phyloP scores from a whole-genome alignment of 108 stramenopile species.

The Discostella pseudostelligera region DNA sequence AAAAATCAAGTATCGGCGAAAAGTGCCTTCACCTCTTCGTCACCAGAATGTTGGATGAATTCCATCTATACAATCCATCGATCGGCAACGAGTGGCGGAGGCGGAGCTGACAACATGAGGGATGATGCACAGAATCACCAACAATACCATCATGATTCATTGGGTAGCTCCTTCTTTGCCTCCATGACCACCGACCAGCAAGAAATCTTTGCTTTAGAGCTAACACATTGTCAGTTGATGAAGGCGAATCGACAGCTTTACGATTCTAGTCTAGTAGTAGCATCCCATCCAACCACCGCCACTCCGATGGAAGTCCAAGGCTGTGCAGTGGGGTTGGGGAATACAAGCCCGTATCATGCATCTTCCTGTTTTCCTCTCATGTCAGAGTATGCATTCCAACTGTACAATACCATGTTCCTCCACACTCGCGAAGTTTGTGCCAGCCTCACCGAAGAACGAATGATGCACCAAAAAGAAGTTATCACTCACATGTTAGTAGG shows the following conservation, averaged over 20 bases:
- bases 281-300: not conserved
- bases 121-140: not conserved
- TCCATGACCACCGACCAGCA: slow-evolving; percentile 40
- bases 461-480: slow-evolving; percentile 37
- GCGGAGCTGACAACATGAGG: not conserved
- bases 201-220: slow-evolving; percentile 35
- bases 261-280: not conserved
- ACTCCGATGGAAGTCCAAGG: slow-evolving; percentile 4
- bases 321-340: not conserved
- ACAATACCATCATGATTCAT: slow-evolving; percentile 2
- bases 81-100: slow-evolving; percentile 1
- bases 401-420: slow-evolving; percentile 33
- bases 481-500: slow-evolving; percentile 12
- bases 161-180: slow-evolving; percentile 27
- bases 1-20: slow-evolving; percentile 2
- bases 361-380: slow-evolving; percentile 34
- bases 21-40: slow-evolving; percentile 8
- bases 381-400: slow-evolving; percentile 26
- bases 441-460: slow-evolving; percentile 28
- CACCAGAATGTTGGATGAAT: slow-evolving; percentile 30
- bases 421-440: slow-evolving; percentile 27
- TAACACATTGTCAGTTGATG: slow-evolving; percentile 39
- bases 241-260: slow-evolving; percentile 19
- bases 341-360: slow-evolving; percentile 13
- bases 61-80: slow-evolving; percentile 23